Conservation (phyloP, 148 eudicot genomes). For the Chenopodium quinoa region DNA sequence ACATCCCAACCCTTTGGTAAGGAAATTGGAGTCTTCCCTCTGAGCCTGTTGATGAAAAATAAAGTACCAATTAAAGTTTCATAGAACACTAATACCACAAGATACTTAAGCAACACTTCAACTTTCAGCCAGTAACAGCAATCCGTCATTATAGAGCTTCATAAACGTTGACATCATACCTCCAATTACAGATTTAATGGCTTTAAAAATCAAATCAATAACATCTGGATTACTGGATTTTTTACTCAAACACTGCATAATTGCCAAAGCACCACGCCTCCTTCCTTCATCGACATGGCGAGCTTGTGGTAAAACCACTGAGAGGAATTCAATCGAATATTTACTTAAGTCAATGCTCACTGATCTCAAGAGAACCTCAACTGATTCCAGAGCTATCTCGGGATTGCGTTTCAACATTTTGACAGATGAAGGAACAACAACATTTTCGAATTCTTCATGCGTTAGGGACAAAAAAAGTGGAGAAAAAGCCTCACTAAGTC, state of each 20-base stretch:
- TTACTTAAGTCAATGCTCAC: constrained; percentile 87
- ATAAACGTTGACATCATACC: constrained; percentile 40
- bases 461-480: constrained; percentile 63
- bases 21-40: constrained; percentile 98
- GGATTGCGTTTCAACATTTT: constrained; percentile 98
- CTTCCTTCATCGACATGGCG: constrained; percentile 92
- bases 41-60: constrained; percentile 55
- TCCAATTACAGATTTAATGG: constrained; percentile 77
- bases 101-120: neutral
- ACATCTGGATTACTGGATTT: constrained; percentile 96
- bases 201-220: constrained; percentile 60
- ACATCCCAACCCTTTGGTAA: constrained; percentile 94
- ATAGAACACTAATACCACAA: neutral
- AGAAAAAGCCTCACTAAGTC: constrained; percentile 75
- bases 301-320: constrained; percentile 78
- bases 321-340: constrained; percentile 67
- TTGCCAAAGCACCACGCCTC: constrained; percentile 63
- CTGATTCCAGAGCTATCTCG: constrained; percentile 81
- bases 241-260: constrained; percentile 70
- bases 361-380: constrained; percentile 65
- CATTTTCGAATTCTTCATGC: constrained; percentile 78
- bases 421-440: constrained; percentile 73
- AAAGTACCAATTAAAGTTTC: constrained; percentile 3
- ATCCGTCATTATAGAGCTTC: neutral
- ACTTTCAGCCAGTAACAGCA: constrained; percentile 16